Percentiles rank a stretch among this genome's conserved stretches.
Conservation (phyloP, 2,329 filamentous ascomycete species). For the Dactylellina cionopaga region DNA sequence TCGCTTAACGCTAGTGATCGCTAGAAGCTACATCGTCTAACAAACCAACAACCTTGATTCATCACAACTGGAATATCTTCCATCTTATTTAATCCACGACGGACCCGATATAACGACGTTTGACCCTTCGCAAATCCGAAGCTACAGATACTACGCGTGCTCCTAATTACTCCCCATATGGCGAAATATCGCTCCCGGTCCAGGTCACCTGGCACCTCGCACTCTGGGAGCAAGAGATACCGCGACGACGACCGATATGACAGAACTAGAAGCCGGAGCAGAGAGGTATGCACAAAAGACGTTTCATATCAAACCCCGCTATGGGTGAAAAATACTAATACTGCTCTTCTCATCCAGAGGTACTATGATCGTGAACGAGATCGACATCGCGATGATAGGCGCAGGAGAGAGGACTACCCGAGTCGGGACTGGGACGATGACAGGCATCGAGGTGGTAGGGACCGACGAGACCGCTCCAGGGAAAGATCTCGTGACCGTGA, state of each 20-base stretch:
- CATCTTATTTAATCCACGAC: too few species aligned
- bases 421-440: constrained; percentile 55
- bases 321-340: not conserved
- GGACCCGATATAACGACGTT: too few species aligned
- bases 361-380: constrained; percentile 54
- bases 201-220: constrained; percentile 39
- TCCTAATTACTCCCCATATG: constrained; percentile 5
- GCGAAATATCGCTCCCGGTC: constrained; percentile 50
- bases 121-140: too few species aligned
- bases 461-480: constrained; percentile 53
- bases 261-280: constrained; percentile 43
- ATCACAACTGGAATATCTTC: too few species aligned
- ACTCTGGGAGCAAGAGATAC: constrained; percentile 39
- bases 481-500: constrained; percentile 56
- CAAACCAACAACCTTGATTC: too few species aligned
- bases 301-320: not conserved
- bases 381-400: constrained; percentile 55
- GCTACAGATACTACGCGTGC: not conserved
- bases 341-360: constrained; percentile 4
- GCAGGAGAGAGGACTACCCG: constrained; percentile 54
- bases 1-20: too few species aligned
- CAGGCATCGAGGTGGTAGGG: constrained; percentile 54
- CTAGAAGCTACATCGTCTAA: too few species aligned
- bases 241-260: constrained; percentile 50
- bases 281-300: constrained; percentile 23